Conservation (phyloP, 2,329 filamentous ascomycete species). For the Geosmithia morbida region DNA sequence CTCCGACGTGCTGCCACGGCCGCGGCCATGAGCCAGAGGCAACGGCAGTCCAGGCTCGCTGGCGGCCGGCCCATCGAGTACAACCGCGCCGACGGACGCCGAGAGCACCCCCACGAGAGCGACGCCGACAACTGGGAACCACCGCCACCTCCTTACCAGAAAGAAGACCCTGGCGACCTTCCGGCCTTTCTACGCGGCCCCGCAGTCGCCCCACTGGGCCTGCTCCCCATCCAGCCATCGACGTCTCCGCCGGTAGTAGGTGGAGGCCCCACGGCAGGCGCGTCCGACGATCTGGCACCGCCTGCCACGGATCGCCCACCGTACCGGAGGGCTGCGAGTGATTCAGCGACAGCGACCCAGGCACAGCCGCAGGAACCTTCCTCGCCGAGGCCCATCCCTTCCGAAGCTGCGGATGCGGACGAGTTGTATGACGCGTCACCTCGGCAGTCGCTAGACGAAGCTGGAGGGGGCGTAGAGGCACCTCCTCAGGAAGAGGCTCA, state of each 20-base stretch:
- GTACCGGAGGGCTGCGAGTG: slow-evolving; percentile 19
- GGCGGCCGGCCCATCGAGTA: slow-evolving; percentile 43
- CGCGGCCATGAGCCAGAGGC: slow-evolving; percentile 55
- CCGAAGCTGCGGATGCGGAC: slow-evolving; percentile 13
- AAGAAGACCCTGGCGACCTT: slow-evolving; percentile 43
- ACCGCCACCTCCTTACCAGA: slow-evolving; percentile 67
- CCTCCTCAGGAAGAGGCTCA: background rate
- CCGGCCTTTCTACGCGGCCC: slow-evolving; percentile 41
- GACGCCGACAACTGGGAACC: slow-evolving; percentile 84
- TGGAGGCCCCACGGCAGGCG: too few relatives aligned
- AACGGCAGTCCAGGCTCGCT: slow-evolving; percentile 42
- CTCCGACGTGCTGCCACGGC: slow-evolving; percentile 61
- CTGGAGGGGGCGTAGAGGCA: too few relatives aligned
- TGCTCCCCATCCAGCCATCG: slow-evolving; percentile 6
- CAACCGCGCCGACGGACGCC: slow-evolving; percentile 52
- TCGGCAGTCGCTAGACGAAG: slow-evolving; percentile 19
- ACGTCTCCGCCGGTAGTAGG: background rate
- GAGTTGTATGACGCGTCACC: slow-evolving; percentile 34
- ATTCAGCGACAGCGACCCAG: slow-evolving; percentile 15
- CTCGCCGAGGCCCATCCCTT: slow-evolving; percentile 17
- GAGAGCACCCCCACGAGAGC: slow-evolving; percentile 69
- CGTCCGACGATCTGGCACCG: background rate
- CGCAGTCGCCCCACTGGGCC: slow-evolving; percentile 16
- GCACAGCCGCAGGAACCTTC: slow-evolving; percentile 9
- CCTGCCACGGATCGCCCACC: slow-evolving; percentile 4